A percentile compares a stretch with the other conserved stretches of the same genome.
phyloP scores from a whole-genome alignment of 495 filamentous ascomycete species.

The Annulohypoxylon maeteangense region DNA sequence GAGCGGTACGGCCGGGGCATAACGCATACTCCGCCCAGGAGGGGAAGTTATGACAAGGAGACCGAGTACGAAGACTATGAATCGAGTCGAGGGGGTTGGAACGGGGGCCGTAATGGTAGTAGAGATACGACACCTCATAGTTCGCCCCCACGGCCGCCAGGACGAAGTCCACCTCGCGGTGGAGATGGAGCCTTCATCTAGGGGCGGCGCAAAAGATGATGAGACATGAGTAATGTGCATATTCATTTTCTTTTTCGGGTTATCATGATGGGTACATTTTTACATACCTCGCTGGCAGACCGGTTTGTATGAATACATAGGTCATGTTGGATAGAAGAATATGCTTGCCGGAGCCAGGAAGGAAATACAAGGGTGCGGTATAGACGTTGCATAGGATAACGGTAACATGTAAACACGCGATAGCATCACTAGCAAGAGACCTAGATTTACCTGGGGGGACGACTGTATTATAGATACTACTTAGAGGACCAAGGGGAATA shows the following conservation, averaged over 20 bases:
- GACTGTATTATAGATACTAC: slow-evolving; percentile 37
- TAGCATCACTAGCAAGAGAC: slow-evolving; percentile 24
- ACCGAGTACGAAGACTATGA: slow-evolving; percentile 36
- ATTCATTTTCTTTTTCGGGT: slow-evolving; percentile 45
- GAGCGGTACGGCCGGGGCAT: slow-evolving; percentile 55
- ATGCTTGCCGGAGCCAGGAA: neutral
- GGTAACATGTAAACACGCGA: slow-evolving; percentile 32
- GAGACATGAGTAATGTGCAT: slow-evolving; percentile 46
- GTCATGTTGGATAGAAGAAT: slow-evolving; percentile 11
- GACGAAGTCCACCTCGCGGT: slow-evolving; percentile 34
- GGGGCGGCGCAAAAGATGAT: slow-evolving; percentile 23
- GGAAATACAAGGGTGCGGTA: slow-evolving; percentile 9
- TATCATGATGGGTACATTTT: slow-evolving; percentile 20
- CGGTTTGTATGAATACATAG: slow-evolving; percentile 29
- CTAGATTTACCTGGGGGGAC: slow-evolving; percentile 15
- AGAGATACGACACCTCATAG: slow-evolving; percentile 29
- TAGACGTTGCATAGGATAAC: slow-evolving; percentile 16
- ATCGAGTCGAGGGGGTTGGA: slow-evolving; percentile 36
- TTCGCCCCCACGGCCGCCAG: slow-evolving; percentile 41
- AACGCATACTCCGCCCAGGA: slow-evolving; percentile 46
- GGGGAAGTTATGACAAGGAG: slow-evolving; percentile 37
- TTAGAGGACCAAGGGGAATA: slow-evolving; percentile 1
- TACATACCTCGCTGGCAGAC: slow-evolving; percentile 22
- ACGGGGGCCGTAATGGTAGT: slow-evolving; percentile 36
- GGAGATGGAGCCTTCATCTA: slow-evolving; percentile 44